A percentile compares a stretch with the other conserved stretches of the same genome.
Evolutionary conservation across 352 stramenopile genomes (phyloP).

Genomic region (Phytophthora ramorum): DNA sequence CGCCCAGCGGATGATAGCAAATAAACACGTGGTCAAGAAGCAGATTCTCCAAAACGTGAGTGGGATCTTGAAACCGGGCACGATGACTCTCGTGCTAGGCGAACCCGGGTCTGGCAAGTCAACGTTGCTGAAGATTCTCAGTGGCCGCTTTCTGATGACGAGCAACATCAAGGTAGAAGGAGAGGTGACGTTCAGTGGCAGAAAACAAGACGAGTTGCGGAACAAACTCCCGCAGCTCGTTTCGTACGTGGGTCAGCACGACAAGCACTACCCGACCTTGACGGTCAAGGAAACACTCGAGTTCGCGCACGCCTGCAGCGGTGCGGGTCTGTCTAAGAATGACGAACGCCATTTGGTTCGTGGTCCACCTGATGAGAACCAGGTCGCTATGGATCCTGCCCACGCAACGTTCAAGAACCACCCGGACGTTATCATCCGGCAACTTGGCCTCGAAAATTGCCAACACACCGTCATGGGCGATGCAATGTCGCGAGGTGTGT

Average conservation of each 20-base stretch:
- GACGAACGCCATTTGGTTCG: conserved; percentile 13
- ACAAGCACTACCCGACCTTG: conserved; percentile 48
- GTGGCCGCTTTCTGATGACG: conserved; percentile 45
- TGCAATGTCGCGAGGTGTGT: no score
- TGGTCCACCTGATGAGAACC: background rate
- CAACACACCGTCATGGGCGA: no score
- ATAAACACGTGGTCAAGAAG: conserved; percentile 28
- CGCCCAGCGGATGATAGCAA: conserved; percentile 32
- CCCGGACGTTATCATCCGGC: no score
- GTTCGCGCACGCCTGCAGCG: conserved; percentile 42
- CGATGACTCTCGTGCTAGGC: conserved; percentile 44
- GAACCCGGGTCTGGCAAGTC: conserved; percentile 36
- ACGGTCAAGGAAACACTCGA: conserved; percentile 29
- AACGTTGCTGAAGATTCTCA: conserved; percentile 45
- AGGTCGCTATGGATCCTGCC: conserved; percentile 21
- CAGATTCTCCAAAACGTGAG: conserved; percentile 33
- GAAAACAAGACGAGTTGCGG: conserved; percentile 29
- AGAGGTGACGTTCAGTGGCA: conserved; percentile 46
- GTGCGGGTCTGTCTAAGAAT: conserved; percentile 35
- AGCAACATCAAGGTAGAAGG: conserved; percentile 40
- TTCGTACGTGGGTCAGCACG: conserved; percentile 42
- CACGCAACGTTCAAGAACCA: no score
- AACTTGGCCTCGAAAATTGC: no score
- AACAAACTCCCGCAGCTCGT: conserved; percentile 43
- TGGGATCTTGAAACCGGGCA: conserved; percentile 31